phyloP scores from a whole-genome alignment of 805 yeast species.

The Yarrowia deformans region DNA sequence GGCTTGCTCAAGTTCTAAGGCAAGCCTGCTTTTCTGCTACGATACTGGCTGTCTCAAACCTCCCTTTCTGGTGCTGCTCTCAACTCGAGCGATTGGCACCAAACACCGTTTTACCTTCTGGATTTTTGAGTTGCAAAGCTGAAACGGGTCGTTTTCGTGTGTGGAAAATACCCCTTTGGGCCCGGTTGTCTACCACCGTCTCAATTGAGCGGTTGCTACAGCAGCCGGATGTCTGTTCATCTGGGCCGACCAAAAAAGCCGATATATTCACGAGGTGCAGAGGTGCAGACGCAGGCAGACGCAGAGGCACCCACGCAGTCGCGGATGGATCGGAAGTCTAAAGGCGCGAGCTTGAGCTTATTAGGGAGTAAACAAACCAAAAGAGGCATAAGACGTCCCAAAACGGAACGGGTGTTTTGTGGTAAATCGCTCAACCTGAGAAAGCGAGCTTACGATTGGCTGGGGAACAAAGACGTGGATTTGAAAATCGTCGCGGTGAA shows the following conservation, averaged over 20 bases:
- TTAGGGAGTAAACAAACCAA: constrained; percentile 8
- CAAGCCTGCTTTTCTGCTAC: no score
- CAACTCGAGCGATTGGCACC: background rate
- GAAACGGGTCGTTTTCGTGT: constrained; percentile 8
- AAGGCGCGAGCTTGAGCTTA: background rate
- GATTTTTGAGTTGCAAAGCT: background rate
- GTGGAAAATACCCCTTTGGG: background rate
- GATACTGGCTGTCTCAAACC: background rate
- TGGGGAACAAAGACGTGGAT: background rate
- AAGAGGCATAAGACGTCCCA: constrained; percentile 9
- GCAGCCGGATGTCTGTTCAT: background rate
- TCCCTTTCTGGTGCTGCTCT: background rate
- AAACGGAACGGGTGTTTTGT: background rate
- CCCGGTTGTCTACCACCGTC: background rate
- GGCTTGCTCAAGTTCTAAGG: no score
- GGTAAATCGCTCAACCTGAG: constrained; percentile 7
- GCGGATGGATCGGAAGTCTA: constrained; percentile 4
- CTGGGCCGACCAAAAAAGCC: background rate
- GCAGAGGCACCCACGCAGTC: background rate
- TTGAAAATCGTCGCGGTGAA: background rate
- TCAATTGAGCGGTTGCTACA: background rate
- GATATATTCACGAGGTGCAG: background rate
- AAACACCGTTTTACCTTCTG: background rate
- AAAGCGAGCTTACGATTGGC: background rate
- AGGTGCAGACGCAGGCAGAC: no score